Conservation (phyloP, 176 grass and related monocot genomes). For the Pharus latifolius region DNA sequence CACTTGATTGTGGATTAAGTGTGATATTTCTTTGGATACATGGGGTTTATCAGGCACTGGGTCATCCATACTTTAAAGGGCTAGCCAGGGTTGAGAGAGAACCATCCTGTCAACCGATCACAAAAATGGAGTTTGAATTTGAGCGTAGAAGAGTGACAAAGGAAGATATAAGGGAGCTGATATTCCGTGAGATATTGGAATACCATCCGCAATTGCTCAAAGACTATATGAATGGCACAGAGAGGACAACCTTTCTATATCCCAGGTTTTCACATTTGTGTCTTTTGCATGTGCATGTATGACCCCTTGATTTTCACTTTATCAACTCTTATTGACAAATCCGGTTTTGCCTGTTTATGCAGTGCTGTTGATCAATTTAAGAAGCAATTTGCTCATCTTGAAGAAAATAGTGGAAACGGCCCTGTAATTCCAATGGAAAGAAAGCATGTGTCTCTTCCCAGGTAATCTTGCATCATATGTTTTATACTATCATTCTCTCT, state of each 20-base stretch:
- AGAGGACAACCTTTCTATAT: conserved; percentile 93
- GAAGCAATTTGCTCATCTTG: conserved; percentile 90
- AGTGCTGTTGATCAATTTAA: conserved; percentile 94
- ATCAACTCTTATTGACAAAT: neutral
- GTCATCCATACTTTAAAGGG: conserved; percentile 92
- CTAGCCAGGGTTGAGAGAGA: conserved; percentile 87
- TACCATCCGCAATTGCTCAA: conserved; percentile 96
- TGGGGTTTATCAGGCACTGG: conserved; percentile 48
- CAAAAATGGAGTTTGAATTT: conserved; percentile 98
- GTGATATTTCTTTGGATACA: conserved; percentile 4
- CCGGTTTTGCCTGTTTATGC: conserved; percentile 17
- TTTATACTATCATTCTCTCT: conserved; percentile 8
- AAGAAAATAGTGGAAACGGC: conserved; percentile 75
- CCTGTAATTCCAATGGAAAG: conserved; percentile 64
- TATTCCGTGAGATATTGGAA: conserved; percentile 93
- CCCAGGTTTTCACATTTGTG: conserved; percentile 52
- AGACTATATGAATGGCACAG: conserved; percentile 84
- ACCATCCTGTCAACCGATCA: conserved; percentile 87
- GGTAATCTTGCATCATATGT: conserved; percentile 35
- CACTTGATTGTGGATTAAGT: neutral
- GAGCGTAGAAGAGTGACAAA: conserved; percentile 90
- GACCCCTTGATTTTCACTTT: neutral
- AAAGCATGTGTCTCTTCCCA: conserved; percentile 92
- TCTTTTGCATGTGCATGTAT: neutral
- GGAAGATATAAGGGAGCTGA: conserved; percentile 91